These are phyloP conservation scores for Sabuloglossum arenarium DNA, from an alignment of 495 filamentous ascomycete genomes.

Conservation along the genomic window DNA sequence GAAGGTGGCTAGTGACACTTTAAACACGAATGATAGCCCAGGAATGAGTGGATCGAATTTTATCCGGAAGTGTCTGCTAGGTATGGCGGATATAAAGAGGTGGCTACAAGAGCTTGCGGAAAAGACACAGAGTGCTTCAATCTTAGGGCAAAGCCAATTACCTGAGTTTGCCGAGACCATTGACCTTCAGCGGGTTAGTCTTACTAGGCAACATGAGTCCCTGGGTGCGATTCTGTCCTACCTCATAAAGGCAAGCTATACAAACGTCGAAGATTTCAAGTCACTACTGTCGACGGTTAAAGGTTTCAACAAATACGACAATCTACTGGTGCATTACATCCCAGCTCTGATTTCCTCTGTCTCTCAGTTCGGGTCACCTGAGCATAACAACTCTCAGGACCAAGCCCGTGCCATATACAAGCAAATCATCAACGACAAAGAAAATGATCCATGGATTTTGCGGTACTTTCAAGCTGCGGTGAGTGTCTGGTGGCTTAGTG, in stretches of 20 bases:
- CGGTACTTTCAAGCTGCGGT: conserved; percentile 56
- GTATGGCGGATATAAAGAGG: conserved; percentile 50
- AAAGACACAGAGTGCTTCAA: conserved; percentile 42
- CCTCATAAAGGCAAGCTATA: conserved; percentile 52
- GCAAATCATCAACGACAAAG: conserved; percentile 37
- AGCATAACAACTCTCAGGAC: conserved; percentile 33
- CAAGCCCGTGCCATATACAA: conserved; percentile 49
- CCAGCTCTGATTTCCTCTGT: conserved; percentile 56
- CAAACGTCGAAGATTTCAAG: conserved; percentile 47
- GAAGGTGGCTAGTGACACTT: conserved; percentile 13
- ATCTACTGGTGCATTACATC: conserved; percentile 52
- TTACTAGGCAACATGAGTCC: conserved; percentile 72
- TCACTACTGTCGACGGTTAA: conserved; percentile 41
- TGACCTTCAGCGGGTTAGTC: conserved; percentile 46
- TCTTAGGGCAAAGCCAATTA: conserved; percentile 39
- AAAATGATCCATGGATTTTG: conserved; percentile 45
- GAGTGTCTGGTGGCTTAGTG: conserved; percentile 64
- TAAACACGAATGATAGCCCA: conserved; percentile 24
- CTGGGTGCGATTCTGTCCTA: conserved; percentile 57
- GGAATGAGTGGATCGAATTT: conserved; percentile 30
- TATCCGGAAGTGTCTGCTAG: conserved; percentile 43
- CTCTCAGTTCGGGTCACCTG: conserved; percentile 49
- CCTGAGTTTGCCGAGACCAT: conserved; percentile 45
- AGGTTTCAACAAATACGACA: conserved; percentile 50
- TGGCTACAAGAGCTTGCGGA: conserved; percentile 55